These are phyloP conservation scores for Protomyces arabidopsidicola DNA, from an alignment of 1,139 yeast species.

Conservation along the genomic window DNA sequence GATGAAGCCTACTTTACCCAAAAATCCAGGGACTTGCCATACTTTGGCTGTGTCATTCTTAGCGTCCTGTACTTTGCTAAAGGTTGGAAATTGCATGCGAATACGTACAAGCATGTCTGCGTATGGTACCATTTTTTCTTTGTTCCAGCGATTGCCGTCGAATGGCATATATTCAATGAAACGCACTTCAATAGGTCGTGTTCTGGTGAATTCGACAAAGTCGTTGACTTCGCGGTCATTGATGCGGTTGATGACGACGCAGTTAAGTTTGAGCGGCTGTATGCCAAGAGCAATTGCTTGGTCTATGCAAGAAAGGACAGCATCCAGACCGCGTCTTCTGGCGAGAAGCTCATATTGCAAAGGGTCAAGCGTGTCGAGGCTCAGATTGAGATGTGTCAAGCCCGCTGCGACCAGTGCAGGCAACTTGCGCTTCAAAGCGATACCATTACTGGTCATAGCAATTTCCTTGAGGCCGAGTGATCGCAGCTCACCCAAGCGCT, in stretches of 20 bases:
- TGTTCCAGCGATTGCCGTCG: constrained; percentile 50
- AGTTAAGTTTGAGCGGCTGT: constrained; percentile 48
- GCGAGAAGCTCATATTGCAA: constrained; percentile 50
- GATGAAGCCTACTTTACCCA: constrained; percentile 49
- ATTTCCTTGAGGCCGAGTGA: constrained; percentile 45
- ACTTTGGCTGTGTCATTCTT: constrained; percentile 46
- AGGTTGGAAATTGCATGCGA: constrained; percentile 35
- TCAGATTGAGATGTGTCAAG: constrained; percentile 46
- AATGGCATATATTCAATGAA: constrained; percentile 56
- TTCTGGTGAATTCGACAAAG: constrained; percentile 45
- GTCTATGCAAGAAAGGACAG: constrained; percentile 45
- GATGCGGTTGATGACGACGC: constrained; percentile 48
- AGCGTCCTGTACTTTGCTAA: constrained; percentile 25
- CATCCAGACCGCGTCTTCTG: constrained; percentile 47
- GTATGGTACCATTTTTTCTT: constrained; percentile 45
- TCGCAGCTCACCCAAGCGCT: constrained; percentile 40
- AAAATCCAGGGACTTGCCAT: constrained; percentile 43
- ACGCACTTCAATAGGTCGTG: constrained; percentile 46
- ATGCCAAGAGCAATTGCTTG: constrained; percentile 45
- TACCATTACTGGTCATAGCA: constrained; percentile 51
- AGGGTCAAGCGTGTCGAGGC: constrained; percentile 49
- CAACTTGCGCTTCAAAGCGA: constrained; percentile 48
- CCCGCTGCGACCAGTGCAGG: constrained; percentile 44
- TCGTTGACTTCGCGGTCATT: constrained; percentile 50
- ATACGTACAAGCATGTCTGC: constrained; percentile 44